Conservation (phyloP, 177 flowering plant genomes). For the Vitis hybrid region DNA sequence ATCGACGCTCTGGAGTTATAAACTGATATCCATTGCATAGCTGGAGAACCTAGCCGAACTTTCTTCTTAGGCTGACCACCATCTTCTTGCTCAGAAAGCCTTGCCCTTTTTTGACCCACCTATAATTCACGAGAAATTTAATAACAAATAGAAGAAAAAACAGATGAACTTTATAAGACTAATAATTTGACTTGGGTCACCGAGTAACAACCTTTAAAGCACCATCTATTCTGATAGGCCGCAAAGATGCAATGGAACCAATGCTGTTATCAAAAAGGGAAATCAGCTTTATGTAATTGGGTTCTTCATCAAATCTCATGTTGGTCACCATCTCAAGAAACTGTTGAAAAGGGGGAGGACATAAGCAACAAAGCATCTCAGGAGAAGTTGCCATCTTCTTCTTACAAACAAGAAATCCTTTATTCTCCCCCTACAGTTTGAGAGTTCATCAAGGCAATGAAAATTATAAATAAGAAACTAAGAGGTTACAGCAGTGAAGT, state of each 20-base stretch:
- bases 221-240: constrained; percentile 36
- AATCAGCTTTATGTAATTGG: constrained; percentile 35
- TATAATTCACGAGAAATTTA: constrained; percentile 7
- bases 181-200: not conserved
- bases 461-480: not conserved
- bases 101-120: constrained; percentile 43
- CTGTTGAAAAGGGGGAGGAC: constrained; percentile 34
- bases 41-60: constrained; percentile 36
- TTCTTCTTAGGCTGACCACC: constrained; percentile 36
- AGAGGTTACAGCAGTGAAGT: not conserved
- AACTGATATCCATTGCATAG: constrained; percentile 41
- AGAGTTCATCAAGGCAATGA: constrained; percentile 6
- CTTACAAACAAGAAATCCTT: constrained; percentile 24
- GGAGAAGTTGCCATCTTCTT: constrained; percentile 32
- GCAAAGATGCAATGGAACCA: constrained; percentile 20
- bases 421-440: constrained; percentile 36
- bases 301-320: constrained; percentile 45
- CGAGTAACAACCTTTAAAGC: constrained; percentile 27
- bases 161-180: not conserved
- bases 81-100: constrained; percentile 29
- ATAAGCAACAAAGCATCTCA: constrained; percentile 30
- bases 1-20: constrained; percentile 31
- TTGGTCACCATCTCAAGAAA: constrained; percentile 38
- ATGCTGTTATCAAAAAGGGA: constrained; percentile 32
- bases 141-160: not conserved